Evolutionary conservation across 106 monocot species (phyloP), one percentile per base, ranked within the genome.

Genomic region (Apostasia shenzhenica): DNA sequence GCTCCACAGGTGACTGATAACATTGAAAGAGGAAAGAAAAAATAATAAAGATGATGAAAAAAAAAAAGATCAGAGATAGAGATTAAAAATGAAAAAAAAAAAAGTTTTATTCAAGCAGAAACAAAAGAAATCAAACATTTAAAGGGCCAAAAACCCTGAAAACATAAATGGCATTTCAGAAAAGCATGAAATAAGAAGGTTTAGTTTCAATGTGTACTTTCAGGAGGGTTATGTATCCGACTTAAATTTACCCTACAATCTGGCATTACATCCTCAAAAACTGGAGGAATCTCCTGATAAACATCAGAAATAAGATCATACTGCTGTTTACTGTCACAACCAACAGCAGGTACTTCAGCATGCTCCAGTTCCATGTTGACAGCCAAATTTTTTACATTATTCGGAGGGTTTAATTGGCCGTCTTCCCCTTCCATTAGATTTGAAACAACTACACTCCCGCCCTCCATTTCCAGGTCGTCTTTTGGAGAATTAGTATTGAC

Each of bases 171-270:
- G 65, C 65, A 37, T 45, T 63, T 63, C 26, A 7, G 3, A 65
- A 65, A 65, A 2, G 48, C 2, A 62, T 14, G 26, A 49, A 49
- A 4, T 14, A 6, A n/a, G 40, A 41, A 40, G 41, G 41, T 13
- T 48, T 26, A 65, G 65, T 48, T 65, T 49, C 48, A 65, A 65
- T 65, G 65, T 47, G 65, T 49, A 49, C 65, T 65, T 65, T 65
- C 65, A 48, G 65, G 37, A 65, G 65, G 48, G 65, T 65, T 49
- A 65, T 65, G 65, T 65, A 65, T 65, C 65, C 65, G 48, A 65
- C 26, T 65, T 65, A 65, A 65, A 48, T 38, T 65, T 65, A 65
- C 65, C 65, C 48, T 65, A 65, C 65, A 65, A 48, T 65, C 65
- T 48, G 47, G 65, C 65, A 65, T 65, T 26, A 65, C 12, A 65